phyloP scores from a whole-genome alignment of 805 yeast genomes.

The Starmera dryadoides region DNA sequence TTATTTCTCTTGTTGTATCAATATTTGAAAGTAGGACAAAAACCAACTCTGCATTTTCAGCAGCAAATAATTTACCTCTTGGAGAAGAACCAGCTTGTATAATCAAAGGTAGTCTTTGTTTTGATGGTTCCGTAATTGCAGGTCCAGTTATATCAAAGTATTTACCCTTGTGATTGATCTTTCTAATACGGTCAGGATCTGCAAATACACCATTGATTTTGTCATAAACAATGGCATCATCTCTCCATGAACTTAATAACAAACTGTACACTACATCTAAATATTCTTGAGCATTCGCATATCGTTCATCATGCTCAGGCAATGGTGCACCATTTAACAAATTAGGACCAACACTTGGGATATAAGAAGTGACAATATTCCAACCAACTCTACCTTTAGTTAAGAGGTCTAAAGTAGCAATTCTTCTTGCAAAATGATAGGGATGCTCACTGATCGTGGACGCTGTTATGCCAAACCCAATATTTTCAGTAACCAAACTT shows the following conservation, averaged over 20 bases:
- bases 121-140: conserved; percentile 30
- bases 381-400: conserved; percentile 36
- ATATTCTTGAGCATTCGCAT: conserved; percentile 31
- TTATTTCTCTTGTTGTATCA: conserved; percentile 15
- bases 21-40: conserved; percentile 26
- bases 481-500: conserved; percentile 31
- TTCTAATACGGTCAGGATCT: conserved; percentile 26
- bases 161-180: conserved; percentile 29
- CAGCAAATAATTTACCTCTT: conserved; percentile 31
- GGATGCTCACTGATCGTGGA: conserved; percentile 36
- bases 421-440: conserved; percentile 30
- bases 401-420: conserved; percentile 33
- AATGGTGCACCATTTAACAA: conserved; percentile 25
- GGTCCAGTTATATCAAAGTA: conserved; percentile 32
- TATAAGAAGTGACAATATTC: conserved; percentile 35
- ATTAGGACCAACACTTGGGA: conserved; percentile 33
- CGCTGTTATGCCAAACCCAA: conserved; percentile 31
- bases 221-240: conserved; percentile 21
- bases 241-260: conserved; percentile 33
- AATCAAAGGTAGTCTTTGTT: conserved; percentile 34
- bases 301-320: conserved; percentile 33
- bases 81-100: conserved; percentile 35
- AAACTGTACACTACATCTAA: conserved; percentile 29
- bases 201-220: conserved; percentile 23
- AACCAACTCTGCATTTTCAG: conserved; percentile 33